A percentile compares a stretch with the other conserved stretches of the same genome.
Conservation (phyloP, 805 yeast species). For the Starmerella ratchasimensis region DNA sequence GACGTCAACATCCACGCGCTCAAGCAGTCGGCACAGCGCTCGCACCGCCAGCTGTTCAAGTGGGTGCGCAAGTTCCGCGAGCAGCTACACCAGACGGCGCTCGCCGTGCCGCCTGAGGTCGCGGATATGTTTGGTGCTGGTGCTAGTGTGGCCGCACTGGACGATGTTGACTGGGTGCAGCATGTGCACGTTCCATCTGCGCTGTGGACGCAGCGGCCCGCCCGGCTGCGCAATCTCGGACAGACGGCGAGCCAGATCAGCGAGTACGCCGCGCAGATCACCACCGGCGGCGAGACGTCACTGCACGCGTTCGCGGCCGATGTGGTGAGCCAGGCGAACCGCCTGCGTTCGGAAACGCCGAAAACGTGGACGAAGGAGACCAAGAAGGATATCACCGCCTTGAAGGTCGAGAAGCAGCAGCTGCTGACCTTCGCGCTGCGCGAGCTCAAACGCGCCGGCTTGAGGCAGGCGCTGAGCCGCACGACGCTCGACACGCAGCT, state of each 20-base stretch:
- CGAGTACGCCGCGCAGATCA: conserved; percentile 30
- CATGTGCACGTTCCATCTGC: no score
- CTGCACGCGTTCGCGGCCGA: conserved; percentile 42
- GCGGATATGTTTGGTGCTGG: no score
- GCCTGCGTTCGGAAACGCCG: conserved; percentile 69
- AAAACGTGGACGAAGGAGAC: conserved; percentile 51
- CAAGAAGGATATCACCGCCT: conserved; percentile 53
- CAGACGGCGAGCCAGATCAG: conserved; percentile 45
- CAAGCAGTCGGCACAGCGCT: conserved; percentile 81
- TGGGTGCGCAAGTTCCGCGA: conserved; percentile 68
- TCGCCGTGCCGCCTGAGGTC: no score
- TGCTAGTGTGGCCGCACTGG: no score
- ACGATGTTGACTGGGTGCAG: no score
- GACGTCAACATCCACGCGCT: conserved; percentile 89
- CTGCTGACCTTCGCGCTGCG: conserved; percentile 62
- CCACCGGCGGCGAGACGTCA: conserved; percentile 30
- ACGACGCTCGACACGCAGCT: conserved; percentile 52
- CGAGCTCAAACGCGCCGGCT: conserved; percentile 63
- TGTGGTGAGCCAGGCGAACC: conserved; percentile 42
- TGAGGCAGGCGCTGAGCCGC: conserved; percentile 49
- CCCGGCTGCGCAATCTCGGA: conserved; percentile 38
- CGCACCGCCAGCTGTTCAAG: conserved; percentile 76
- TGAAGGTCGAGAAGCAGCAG: conserved; percentile 71
- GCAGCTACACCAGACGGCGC: conserved; percentile 35
- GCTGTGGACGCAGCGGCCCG: conserved; percentile 51